A percentile compares a stretch with the other conserved stretches of the same genome.
Conservation (phyloP, 225 moss, liverwort and hornwort genomes). For the Marchantia paleacea region DNA sequence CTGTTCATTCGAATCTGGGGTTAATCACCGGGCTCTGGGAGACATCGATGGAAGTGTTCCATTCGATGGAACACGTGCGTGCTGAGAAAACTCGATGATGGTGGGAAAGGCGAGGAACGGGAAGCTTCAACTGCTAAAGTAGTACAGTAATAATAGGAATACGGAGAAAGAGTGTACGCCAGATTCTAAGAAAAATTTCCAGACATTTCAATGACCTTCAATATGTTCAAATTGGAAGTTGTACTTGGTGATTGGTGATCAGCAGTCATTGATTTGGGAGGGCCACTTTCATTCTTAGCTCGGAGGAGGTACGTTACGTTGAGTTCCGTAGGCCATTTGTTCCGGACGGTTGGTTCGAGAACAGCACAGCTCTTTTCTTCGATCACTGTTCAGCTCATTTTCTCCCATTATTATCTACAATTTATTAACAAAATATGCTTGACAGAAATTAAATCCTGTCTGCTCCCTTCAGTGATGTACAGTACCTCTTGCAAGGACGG, state of each 20-base stretch:
- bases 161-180: not conserved
- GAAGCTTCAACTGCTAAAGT: not conserved
- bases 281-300: not conserved
- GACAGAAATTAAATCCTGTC: too few relatives aligned
- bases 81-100: too few relatives aligned
- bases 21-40: not conserved
- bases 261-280: not conserved
- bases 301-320: not conserved
- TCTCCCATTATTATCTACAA: too few relatives aligned
- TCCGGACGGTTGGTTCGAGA: constrained; percentile 1
- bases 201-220: not conserved
- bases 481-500: too few relatives aligned
- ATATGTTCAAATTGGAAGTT: not conserved
- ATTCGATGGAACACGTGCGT: too few relatives aligned
- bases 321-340: not conserved
- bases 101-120: not conserved
- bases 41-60: not conserved
- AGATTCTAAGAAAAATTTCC: not conserved
- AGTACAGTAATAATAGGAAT: not conserved
- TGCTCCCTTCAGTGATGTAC: too few relatives aligned
- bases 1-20: too few relatives aligned
- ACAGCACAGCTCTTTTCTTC: not conserved
- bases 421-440: too few relatives aligned
- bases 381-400: too few relatives aligned
- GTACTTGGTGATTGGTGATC: not conserved